phyloP scores from a whole-genome alignment of 2,329 filamentous ascomycete genomes.

The Talaromyces sp. region DNA sequence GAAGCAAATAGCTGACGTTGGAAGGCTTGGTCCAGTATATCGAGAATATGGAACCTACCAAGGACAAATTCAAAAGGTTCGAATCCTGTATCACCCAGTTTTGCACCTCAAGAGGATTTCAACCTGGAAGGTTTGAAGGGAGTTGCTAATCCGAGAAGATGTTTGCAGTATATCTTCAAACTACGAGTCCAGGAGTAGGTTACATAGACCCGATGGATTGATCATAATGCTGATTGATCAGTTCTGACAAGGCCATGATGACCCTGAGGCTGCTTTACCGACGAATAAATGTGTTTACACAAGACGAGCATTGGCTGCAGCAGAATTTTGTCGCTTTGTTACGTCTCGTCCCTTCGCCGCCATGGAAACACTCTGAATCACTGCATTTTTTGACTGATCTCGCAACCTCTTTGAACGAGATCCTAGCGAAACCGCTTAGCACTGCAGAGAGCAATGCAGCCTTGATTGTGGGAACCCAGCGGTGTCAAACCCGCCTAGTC shows the following conservation, averaged over 20 bases:
- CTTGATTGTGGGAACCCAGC: slow-evolving; percentile 34
- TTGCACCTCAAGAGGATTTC: background rate
- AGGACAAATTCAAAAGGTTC: slow-evolving; percentile 58
- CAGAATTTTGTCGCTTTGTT: slow-evolving; percentile 63
- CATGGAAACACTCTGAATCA: slow-evolving; percentile 31
- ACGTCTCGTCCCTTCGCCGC: slow-evolving; percentile 55
- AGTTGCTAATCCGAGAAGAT: slow-evolving; percentile 19
- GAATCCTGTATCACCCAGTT: slow-evolving; percentile 15
- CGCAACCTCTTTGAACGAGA: slow-evolving; percentile 37
- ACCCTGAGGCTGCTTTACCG: slow-evolving; percentile 61
- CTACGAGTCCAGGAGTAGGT: slow-evolving; percentile 53
- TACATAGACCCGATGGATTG: background rate
- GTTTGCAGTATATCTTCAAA: slow-evolving; percentile 64
- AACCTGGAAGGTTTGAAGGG: no score
- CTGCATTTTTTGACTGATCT: slow-evolving; percentile 26
- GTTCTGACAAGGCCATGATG: slow-evolving; percentile 35
- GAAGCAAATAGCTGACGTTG: slow-evolving; percentile 16
- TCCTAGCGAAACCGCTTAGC: slow-evolving; percentile 47
- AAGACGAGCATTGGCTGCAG: slow-evolving; percentile 59
- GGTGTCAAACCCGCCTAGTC: background rate
- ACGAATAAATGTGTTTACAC: slow-evolving; percentile 49
- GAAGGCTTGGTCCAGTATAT: slow-evolving; percentile 58
- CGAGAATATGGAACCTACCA: slow-evolving; percentile 54
- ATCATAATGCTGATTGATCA: slow-evolving; percentile 17
- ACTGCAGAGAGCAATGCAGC: slow-evolving; percentile 53